These are phyloP conservation scores for Sicyos edulis DNA, from an alignment of 306 rosid genomes.

Conservation along the genomic window DNA sequence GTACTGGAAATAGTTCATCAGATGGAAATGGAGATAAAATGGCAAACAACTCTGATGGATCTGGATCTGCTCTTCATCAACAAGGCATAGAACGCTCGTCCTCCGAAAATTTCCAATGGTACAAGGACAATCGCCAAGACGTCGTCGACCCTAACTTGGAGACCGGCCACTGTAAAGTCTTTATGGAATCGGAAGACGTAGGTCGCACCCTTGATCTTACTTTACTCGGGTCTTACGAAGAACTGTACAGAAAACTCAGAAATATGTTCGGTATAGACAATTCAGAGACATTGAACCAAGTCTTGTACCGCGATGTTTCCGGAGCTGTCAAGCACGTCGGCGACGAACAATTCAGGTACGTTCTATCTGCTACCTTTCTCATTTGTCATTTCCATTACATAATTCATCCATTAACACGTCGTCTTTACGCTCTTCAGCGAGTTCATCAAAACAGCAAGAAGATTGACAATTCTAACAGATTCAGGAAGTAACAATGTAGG, in stretches of 20 bases:
- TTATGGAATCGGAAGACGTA: conserved; percentile 63
- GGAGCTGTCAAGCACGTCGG: conserved; percentile 70
- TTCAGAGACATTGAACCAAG: conserved; percentile 50
- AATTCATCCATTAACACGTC: not conserved
- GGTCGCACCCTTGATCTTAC: conserved; percentile 75
- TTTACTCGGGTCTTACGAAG: conserved; percentile 52
- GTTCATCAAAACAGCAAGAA: conserved; percentile 62
- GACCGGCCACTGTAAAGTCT: conserved; percentile 64
- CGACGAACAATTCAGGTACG: conserved; percentile 68
- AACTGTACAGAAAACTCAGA: conserved; percentile 49
- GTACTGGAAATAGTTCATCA: conserved; percentile 51
- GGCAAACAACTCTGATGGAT: conserved; percentile 40
- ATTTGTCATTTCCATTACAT: no score
- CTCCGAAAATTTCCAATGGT: conserved; percentile 51
- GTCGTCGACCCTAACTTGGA: conserved; percentile 46
- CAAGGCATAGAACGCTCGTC: conserved; percentile 42
- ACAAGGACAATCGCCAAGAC: conserved; percentile 42
- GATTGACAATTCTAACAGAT: conserved; percentile 75
- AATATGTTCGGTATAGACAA: conserved; percentile 71
- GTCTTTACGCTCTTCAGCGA: conserved; percentile 43
- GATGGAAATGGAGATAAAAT: conserved; percentile 58
- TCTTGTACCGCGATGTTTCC: conserved; percentile 47
- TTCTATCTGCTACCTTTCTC: not conserved
- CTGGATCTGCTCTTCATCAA: conserved; percentile 51
- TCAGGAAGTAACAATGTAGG: conserved; percentile 63